phyloP scores from a whole-genome alignment of 2,329 filamentous ascomycete genomes.

The Cytospora piceicola region DNA sequence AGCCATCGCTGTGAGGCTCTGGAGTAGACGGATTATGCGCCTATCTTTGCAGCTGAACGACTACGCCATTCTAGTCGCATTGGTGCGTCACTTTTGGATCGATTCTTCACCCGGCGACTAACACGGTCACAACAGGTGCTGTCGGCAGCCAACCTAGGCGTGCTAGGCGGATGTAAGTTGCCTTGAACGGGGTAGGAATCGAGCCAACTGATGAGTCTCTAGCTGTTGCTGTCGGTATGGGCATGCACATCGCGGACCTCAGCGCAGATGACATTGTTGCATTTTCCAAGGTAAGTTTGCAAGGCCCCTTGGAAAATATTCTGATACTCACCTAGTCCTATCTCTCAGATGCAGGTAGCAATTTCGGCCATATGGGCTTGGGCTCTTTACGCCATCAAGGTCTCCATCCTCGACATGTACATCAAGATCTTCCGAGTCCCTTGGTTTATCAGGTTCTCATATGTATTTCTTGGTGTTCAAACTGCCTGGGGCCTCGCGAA shows the following conservation, averaged over 20 bases:
- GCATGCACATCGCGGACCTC: constrained; percentile 7
- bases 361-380: constrained; percentile 8
- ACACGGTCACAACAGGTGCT: constrained; percentile 6
- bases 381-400: constrained; percentile 10
- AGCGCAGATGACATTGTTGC: constrained; percentile 1
- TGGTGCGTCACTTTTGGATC: constrained; percentile 8
- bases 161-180: constrained; percentile 11
- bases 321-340: constrained; percentile 5
- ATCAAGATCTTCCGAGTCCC: constrained; percentile 10
- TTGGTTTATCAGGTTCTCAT: constrained; percentile 10
- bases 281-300: constrained; percentile 8
- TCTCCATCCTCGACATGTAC: constrained; percentile 10
- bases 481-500: constrained; percentile 7
- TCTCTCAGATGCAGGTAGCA: constrained; percentile 8
- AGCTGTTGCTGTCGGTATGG: constrained; percentile 11
- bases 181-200: not conserved
- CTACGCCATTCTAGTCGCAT: constrained; percentile 3
- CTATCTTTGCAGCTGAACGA: constrained; percentile 8
- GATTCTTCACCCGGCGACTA: constrained; percentile 3
- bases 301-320: not conserved
- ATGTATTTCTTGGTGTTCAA: constrained; percentile 9
- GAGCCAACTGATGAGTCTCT: constrained; percentile 2
- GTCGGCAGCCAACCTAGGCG: constrained; percentile 5
- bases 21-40: constrained; percentile 7
- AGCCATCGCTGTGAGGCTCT: constrained; percentile 6